Base-by-base conservation (phyloP, 2,329 filamentous ascomycete genomes). In the Trichoderma hamatum region DNA sequence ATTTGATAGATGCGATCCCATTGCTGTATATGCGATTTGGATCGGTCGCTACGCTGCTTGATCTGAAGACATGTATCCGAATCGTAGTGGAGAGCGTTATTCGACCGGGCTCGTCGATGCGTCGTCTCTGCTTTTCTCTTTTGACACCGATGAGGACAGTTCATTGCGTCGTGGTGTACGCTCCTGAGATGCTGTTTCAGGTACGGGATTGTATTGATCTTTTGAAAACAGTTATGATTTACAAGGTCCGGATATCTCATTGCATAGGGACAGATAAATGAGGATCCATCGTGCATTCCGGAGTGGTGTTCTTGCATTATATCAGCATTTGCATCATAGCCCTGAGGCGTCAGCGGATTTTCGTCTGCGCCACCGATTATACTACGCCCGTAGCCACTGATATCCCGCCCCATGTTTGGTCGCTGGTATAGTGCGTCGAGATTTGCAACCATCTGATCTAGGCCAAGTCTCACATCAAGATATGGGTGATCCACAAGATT, bases 161-260 rank as follows among this genome's bases (percentile, higher is more conserved):
- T 21, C 5, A 13, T 28, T 10, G 63, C 43, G 13, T 39, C 28
- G 11, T 46, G 54, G 49, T 58, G 63, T 6, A n/a, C 21, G 26
- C 19, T 30, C 13, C 52, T 58, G 10, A 66, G 63, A 66, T 66
- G 63, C 30, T 66, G 63, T 32, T 66, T 66, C n/a, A 66, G 34
- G 14, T 66, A 66, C 2, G 63, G 32, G 30, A 66, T 58, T 7
- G 32, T 24, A 2, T 32, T 32, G 26, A 66, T 30, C 32, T 14
- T 66, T 16, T 56, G 52, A 28, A 56, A 66, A 19, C 63, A 66
- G 16, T 24, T 19, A n/a, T 66, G 26, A 16, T 46, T 26, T 26
- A 66, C 36, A 14, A 30, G n/a, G 28, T 46, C 14, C 14, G 36
- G 49, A 24, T 58, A 46, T 21, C 36, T 58, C 52, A 56, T 58